These are phyloP conservation scores for Phyllosticta paracitricarpa DNA, from an alignment of 2,329 filamentous ascomycete species.

Conservation along the genomic window DNA sequence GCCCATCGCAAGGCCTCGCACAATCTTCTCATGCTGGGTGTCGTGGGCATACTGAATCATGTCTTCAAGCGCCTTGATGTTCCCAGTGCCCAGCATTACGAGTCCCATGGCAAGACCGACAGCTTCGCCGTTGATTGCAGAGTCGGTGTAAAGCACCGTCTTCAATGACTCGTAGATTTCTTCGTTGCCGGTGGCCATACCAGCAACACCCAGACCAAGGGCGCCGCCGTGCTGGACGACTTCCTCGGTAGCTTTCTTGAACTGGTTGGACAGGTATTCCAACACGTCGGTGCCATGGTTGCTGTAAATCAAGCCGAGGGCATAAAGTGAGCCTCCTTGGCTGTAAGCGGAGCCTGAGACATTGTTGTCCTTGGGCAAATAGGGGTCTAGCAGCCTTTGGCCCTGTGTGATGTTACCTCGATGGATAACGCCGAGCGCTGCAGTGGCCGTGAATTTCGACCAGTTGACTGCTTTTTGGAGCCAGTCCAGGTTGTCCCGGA, in stretches of 20 bases:
- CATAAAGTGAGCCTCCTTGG: conserved; percentile 90
- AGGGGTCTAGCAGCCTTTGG: conserved; percentile 86
- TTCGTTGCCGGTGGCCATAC: conserved; percentile 90
- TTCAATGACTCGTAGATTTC: conserved; percentile 88
- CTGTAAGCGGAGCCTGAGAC: conserved; percentile 84
- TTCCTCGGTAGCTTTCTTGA: conserved; percentile 69
- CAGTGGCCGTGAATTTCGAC: conserved; percentile 98
- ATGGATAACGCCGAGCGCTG: conserved; percentile 91
- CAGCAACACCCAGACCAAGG: conserved; percentile 87
- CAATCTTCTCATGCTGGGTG: conserved; percentile 97
- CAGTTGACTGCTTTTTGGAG: conserved; percentile 97
- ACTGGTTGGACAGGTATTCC: conserved; percentile 66
- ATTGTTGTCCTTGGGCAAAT: conserved; percentile 69
- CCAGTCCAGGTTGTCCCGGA: conserved; percentile 96
- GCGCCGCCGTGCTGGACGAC: conserved; percentile 96
- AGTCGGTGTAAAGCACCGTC: conserved; percentile 81
- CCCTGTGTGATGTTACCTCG: conserved; percentile 90
- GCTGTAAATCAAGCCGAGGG: conserved; percentile 90
- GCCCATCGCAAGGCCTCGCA: conserved; percentile 85
- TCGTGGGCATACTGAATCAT: conserved; percentile 98
- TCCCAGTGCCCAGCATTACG: conserved; percentile 97
- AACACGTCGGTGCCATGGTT: conserved; percentile 91
- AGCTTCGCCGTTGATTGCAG: conserved; percentile 91
- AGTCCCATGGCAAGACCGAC: conserved; percentile 94
- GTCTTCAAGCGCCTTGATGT: conserved; percentile 82